A percentile compares a stretch with the other conserved stretches of the same genome.
Conservation (phyloP, 169 alveolate genomes). For the Theileria orientalis region DNA sequence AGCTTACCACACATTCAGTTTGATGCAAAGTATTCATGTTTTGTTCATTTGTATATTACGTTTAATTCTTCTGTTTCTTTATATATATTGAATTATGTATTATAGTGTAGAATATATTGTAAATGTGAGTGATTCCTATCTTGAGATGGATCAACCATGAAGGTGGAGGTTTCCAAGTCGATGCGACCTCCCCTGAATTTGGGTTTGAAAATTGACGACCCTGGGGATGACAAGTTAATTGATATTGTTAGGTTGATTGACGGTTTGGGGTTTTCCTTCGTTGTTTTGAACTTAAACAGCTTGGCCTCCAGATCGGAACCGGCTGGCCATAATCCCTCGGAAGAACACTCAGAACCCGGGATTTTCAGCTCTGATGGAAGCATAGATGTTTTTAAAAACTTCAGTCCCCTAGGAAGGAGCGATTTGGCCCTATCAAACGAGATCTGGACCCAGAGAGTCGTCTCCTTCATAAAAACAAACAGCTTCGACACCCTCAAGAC, state of each 20-base stretch:
- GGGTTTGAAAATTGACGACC: slow-evolving; percentile 38
- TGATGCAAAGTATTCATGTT: background rate
- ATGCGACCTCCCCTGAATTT: slow-evolving; percentile 51
- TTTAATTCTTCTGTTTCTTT: background rate
- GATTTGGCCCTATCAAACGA: slow-evolving; percentile 55
- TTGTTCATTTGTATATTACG: background rate
- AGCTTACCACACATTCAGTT: slow-evolving; percentile 7
- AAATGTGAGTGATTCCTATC: background rate
- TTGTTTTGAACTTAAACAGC: slow-evolving; percentile 37
- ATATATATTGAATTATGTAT: background rate
- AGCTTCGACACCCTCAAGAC: slow-evolving; percentile 28
- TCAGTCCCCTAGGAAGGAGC: slow-evolving; percentile 60
- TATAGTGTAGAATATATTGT: background rate
- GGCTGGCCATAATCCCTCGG: background rate
- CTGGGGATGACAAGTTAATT: slow-evolving; percentile 29
- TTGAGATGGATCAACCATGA: background rate
- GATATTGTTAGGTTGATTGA: slow-evolving; percentile 34
- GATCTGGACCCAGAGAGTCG: slow-evolving; percentile 61
- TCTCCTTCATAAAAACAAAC: slow-evolving; percentile 20
- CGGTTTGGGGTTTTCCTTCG: slow-evolving; percentile 50
- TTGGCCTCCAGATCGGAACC: background rate
- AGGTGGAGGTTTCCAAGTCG: background rate
- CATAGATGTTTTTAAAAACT: background rate
- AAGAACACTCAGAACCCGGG: background rate
- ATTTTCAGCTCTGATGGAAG: background rate